Evolutionary conservation across 768 basidiomycete genomes (phyloP), one percentile per base, ranked within the genome.

Genomic region (Suillus lakei): DNA sequence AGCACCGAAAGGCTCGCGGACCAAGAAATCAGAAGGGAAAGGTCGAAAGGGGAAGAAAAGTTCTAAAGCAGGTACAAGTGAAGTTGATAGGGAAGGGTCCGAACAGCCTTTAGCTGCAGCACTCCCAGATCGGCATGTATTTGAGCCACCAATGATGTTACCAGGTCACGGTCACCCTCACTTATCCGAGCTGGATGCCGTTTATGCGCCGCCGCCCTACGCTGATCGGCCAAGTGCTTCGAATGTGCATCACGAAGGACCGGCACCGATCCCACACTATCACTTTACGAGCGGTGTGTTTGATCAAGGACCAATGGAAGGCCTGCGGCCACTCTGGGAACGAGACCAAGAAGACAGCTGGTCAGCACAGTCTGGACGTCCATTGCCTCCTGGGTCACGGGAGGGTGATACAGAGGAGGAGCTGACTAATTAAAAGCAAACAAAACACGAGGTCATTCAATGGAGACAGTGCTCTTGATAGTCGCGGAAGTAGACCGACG

Each of bases 1-100:
- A 78, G 88, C 89, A 50, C 86, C 87, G 36, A 88, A 88, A 72
- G 88, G 89, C 15, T 78, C 80, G 43, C 83, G 82, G 68, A 70
- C 77, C 63, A 85, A 82, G 79, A 84, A 80, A 72, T 68, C 69
- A 53, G 72, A 73, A 68, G 70, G 65, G 65, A 74, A 63, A 69
- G 63, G 69, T 68, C 68, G 67, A 67, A 72, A 56, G 60, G 56
- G 64, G 38, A 65, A 48, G 16, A 59, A 64, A 63, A 67, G 65
- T 56, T 58, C 65, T 68, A 73, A 55, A 54, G 51, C 41, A 54
- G 34, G 32, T 23, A 56, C 60, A 21, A 56, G 32, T 41, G 55
- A 72, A 44, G 41, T n/a, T 44, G 64, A 36, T 63, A 41, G 15
- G 39, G 53, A 65, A 50, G 65, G 38, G 36, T 53, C 18, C 1